Percentiles rank a stretch among this genome's conserved stretches.
Evolutionary conservation across 2,329 filamentous ascomycete genomes (phyloP).

Genomic region (Lecanoromycetidae sp.): DNA sequence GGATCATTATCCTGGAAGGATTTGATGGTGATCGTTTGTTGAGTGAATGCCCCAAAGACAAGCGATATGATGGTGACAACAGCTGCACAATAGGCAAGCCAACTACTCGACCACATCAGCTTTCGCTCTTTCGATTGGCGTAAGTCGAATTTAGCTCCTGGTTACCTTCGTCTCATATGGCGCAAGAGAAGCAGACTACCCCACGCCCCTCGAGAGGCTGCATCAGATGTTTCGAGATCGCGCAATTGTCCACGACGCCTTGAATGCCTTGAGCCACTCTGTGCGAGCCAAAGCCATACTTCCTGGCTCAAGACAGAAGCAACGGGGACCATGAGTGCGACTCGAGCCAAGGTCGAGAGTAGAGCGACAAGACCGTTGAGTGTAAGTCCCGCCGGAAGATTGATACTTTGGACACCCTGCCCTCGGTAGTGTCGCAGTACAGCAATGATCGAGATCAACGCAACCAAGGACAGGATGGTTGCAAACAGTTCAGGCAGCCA

Average conservation of each 20-base stretch:
- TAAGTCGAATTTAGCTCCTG: background rate
- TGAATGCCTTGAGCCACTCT: background rate
- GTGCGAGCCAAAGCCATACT: conserved; percentile 11
- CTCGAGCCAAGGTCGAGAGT: conserved; percentile 4
- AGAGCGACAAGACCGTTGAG: conserved; percentile 14
- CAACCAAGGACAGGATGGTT: background rate
- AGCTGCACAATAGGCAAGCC: conserved; percentile 3
- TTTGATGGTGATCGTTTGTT: conserved; percentile 6
- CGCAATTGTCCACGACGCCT: background rate
- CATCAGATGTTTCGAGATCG: conserved; percentile 10
- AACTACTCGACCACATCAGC: background rate
- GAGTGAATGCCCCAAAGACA: conserved; percentile 10
- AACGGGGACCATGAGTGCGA: conserved; percentile 9
- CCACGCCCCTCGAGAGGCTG: conserved; percentile 11
- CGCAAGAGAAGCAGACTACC: conserved; percentile 4
- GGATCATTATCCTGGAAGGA: background rate
- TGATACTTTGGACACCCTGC: conserved; percentile 1
- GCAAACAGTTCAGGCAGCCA: conserved; percentile 5
- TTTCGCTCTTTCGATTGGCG: background rate
- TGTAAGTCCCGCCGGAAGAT: conserved; percentile 6
- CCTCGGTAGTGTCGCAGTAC: background rate
- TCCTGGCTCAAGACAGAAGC: conserved; percentile 14
- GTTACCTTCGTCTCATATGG: background rate
- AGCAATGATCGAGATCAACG: background rate
- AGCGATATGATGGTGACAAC: conserved; percentile 9